Base-by-base conservation (phyloP, 352 stramenopile species). In the Globisporangium carolinianum region DNA sequence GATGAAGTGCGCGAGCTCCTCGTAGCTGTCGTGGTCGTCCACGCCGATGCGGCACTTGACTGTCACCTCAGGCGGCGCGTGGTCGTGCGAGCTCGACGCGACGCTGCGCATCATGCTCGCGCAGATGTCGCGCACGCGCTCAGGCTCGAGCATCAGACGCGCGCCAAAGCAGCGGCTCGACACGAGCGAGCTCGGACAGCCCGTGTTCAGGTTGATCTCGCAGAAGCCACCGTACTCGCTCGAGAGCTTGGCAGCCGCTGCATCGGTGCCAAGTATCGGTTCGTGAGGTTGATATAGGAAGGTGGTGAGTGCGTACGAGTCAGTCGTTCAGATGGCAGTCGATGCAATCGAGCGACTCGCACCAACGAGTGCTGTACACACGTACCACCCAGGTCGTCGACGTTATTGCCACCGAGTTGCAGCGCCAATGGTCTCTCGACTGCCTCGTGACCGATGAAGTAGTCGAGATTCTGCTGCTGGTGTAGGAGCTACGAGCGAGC, bases 21-120 rank as follows among this genome's bases (percentile, higher is more conserved):
- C 83, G 71, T 95, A 95, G 63, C 90, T 93, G 71, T 98, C 87
- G 53, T 96, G 82, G 61, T 98, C 73, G 65, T 98, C 95, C 5
- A 98, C 79, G 1, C 97, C 97, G 53, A 99, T 98, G 38, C 97
- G 89, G 72, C 97, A 99, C 71, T 99, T 99, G 61, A 99, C 96
- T 0, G 96, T 98, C 35, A 99, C 85, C 8, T 86, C 76, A 8
- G 71, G 47, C 6, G 71, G 47, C 12, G 53, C 41, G 24, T 24
- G 24, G 24, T 24, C 24, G 18, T 65, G 55, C 0, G 83, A 57
- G 2, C 60, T 53, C 10, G 70, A 68, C 0, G 57, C 52, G 0
- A 87, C 65, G 10, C 68, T 75, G 42, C 69, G 67, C n/a, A 71
- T 61, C 76, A 99, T 97, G 36, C 86, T 87, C 35, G 69, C 61